Evolutionary conservation across 2,329 filamentous ascomycete species (phyloP), one percentile per base, ranked within the genome.

Genomic region (Verticillium dahliae): DNA sequence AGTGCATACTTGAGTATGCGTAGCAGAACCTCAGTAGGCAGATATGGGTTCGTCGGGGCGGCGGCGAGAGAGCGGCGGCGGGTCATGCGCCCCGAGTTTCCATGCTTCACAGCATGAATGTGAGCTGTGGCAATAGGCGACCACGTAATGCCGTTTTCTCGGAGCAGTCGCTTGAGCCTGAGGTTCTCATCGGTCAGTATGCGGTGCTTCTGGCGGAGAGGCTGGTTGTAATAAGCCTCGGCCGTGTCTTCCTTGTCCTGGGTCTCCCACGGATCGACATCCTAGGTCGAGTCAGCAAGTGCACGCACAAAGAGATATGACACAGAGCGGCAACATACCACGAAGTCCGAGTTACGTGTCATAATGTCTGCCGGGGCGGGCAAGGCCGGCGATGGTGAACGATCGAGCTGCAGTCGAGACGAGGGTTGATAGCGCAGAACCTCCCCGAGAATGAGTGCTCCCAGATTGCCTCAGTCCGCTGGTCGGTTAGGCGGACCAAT

Each of bases 11-110:
- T 76, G 56, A 85, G 73, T 58, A 86, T 80, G 38, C 76, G 76
- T 33, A 85, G 69, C 59, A 83, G 74, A 55, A 85, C 75, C 69
- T 85, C 83, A 34, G 76, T 77, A 1, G 83, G 83, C 11, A 85
- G 73, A 50, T 76, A 73, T 1, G 80, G 81, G 56, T 70, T 65
- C 35, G 69, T 65, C 35, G 39, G 45, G 14, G 58, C 45, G 34
- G 62, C 60, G 5, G 56, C 60, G 34, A 62, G 57, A 14, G 65
- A 68, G 34, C 65, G 63, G 18, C 73, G 73, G 13, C 72, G 74
- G 18, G 60, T 59, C 27, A 55, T 34, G 31, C 54, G 54, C n/a
- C 54, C 27, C 7, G 45, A 18, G 45, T 22, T 50, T 11, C 10
- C 45, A 15, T 56, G 33, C 15, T 58, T 13, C 15, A 35, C 34